Conservation (phyloP, 129 eudicot genomes). For the Flaveria sonorensis region DNA sequence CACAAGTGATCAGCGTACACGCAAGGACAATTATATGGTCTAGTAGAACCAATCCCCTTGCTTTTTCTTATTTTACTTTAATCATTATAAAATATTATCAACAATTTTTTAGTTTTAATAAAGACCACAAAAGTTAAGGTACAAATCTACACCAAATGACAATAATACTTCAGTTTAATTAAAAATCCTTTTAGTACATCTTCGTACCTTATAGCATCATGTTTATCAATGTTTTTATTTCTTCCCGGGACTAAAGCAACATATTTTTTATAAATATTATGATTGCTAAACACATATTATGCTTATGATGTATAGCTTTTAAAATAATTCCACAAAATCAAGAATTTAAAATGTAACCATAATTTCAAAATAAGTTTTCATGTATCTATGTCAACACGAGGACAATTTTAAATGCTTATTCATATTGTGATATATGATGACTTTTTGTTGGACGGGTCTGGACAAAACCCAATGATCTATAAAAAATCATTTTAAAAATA, state of each 20-base stretch:
- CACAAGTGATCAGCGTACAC: slow-evolving; percentile 22
- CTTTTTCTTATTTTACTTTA: slow-evolving; percentile 26
- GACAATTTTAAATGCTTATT: no score
- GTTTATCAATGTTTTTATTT: neutral
- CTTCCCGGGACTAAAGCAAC: neutral
- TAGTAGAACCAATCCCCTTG: slow-evolving; percentile 19
- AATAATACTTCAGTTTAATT: slow-evolving; percentile 18
- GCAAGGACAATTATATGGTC: slow-evolving; percentile 29
- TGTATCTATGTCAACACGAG: no score
- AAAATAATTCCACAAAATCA: neutral
- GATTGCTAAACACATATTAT: neutral
- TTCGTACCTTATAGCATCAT: slow-evolving; percentile 10
- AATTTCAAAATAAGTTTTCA: no score
- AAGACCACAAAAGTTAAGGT: slow-evolving; percentile 31
- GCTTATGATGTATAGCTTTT: no score
- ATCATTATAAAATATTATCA: slow-evolving; percentile 12
- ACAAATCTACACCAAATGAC: slow-evolving; percentile 32
- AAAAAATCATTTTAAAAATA: no score
- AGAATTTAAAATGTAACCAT: no score
- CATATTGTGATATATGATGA: no score
- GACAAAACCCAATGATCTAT: no score
- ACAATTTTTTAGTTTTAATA: slow-evolving; percentile 21
- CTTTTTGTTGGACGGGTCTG: no score
- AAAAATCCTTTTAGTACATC: neutral
- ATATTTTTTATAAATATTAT: neutral